Percentiles rank a stretch among this genome's conserved stretches.
Evolutionary conservation across 805 yeast genomes (phyloP).

Genomic region (Pichia rugopelliculosa): DNA sequence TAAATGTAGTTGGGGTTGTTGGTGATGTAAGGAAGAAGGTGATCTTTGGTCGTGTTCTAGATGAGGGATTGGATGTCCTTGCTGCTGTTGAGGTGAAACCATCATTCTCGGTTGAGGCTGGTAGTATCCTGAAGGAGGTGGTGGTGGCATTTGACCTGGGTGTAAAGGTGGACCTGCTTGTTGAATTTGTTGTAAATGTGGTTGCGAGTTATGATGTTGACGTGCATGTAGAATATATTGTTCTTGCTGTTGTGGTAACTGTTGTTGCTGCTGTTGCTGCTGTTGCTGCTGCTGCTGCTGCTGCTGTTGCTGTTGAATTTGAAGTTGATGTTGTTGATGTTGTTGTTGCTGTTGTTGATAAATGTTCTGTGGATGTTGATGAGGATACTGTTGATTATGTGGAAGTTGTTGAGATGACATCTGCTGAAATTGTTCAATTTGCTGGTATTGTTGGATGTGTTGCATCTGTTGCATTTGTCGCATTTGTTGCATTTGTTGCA

Average conservation of each 20-base stretch:
- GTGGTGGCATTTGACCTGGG: not conserved
- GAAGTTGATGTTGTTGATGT: not conserved
- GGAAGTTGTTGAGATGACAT: not conserved
- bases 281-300: not conserved
- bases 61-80: not conserved
- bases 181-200: not conserved
- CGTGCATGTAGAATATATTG: not conserved
- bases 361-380: not conserved
- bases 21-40: not conserved
- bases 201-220: not conserved
- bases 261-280: not conserved
- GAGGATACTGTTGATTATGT: not conserved
- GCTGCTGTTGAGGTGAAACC: too few relatives aligned
- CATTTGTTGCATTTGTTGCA: not conserved
- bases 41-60: not conserved
- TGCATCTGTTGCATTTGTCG: not conserved
- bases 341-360: not conserved
- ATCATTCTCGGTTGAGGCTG: not conserved
- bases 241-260: not conserved
- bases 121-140: not conserved
- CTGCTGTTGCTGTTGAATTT: not conserved
- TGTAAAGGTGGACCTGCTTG: not conserved
- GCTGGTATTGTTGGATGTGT: not conserved
- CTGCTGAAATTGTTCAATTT: not conserved
- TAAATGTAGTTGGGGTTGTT: conserved; percentile 1